A percentile compares a stretch with the other conserved stretches of the same genome.
These are phyloP conservation scores for Hypoxylon sp. DNA, from an alignment of 2,329 filamentous ascomycete species.

Conservation along the genomic window DNA sequence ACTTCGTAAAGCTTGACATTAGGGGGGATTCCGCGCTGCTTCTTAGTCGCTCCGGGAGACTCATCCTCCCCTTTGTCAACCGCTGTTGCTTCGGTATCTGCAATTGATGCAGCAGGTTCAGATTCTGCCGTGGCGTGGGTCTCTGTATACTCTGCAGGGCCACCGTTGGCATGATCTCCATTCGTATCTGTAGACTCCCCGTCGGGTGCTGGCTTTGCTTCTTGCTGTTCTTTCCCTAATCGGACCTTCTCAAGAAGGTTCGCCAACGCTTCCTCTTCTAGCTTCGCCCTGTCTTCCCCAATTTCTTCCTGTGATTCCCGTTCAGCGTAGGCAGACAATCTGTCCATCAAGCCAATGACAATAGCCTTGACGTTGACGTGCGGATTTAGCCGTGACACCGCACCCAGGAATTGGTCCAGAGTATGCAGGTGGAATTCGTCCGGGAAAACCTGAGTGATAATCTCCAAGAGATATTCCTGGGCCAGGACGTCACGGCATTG, in stretches of 20 bases:
- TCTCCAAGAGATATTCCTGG: conserved; percentile 97
- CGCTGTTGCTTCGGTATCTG: conserved; percentile 64
- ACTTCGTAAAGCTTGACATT: conserved; percentile 95
- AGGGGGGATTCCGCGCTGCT: conserved; percentile 72
- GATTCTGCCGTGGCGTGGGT: conserved; percentile 52
- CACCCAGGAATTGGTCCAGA: conserved; percentile 92
- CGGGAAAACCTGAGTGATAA: conserved; percentile 98
- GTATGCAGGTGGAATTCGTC: conserved; percentile 99
- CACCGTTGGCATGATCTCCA: conserved; percentile 55
- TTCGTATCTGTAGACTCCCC: conserved; percentile 57
- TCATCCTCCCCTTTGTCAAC: conserved; percentile 61
- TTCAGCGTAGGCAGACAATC: conserved; percentile 93
- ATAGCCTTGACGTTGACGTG: conserved; percentile 99
- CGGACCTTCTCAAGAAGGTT: conserved; percentile 84
- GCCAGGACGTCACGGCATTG: conserved; percentile 97
- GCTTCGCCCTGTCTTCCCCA: conserved; percentile 79
- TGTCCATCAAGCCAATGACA: conserved; percentile 97
- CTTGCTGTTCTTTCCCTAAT: conserved; percentile 72
- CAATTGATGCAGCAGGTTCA: conserved; percentile 59
- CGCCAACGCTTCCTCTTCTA: conserved; percentile 86
- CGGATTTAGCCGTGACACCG: conserved; percentile 92
- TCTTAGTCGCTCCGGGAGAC: conserved; percentile 52
- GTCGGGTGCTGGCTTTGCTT: conserved; percentile 48
- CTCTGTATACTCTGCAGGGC: conserved; percentile 56
- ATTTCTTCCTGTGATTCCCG: conserved; percentile 82